Percentiles rank a stretch among this genome's conserved stretches.
Conservation (phyloP, 2,329 filamentous ascomycete species). For the Acephala macrosclerotiorum region DNA sequence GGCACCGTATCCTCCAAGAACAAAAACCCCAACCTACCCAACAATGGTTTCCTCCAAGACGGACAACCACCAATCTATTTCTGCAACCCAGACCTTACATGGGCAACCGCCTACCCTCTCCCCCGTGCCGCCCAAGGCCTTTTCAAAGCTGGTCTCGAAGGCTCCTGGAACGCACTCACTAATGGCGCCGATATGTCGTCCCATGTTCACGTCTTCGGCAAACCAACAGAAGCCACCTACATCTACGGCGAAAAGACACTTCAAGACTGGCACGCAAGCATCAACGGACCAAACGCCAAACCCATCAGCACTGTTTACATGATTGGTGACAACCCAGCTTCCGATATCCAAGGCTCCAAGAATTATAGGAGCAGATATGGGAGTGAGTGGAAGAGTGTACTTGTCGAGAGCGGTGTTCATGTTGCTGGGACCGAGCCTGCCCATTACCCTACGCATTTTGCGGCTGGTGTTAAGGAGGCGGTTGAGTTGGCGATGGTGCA, state of each 20-base stretch:
- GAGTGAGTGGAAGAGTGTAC: constrained; percentile 68
- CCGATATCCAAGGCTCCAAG: constrained; percentile 75
- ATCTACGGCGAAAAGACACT: constrained; percentile 66
- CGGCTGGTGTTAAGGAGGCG: constrained; percentile 68
- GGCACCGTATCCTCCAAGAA: constrained; percentile 59
- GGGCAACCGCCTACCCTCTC: constrained; percentile 12
- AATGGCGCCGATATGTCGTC: neutral
- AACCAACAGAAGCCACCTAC: constrained; percentile 56
- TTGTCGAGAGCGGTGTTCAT: constrained; percentile 75
- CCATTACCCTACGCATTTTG: constrained; percentile 61
- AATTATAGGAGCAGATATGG: constrained; percentile 61
- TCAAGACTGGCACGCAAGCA: constrained; percentile 11
- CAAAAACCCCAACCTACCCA: constrained; percentile 12
- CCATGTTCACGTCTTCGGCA: constrained; percentile 14
- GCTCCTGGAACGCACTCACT: constrained; percentile 10
- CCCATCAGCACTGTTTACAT: constrained; percentile 71
- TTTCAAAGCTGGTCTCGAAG: constrained; percentile 53
- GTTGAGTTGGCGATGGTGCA: constrained; percentile 58
- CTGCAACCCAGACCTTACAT: constrained; percentile 21
- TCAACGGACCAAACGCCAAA: constrained; percentile 23
- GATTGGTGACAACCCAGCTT: constrained; percentile 73
- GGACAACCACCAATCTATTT: constrained; percentile 20
- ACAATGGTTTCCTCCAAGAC: constrained; percentile 45
- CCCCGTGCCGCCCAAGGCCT: constrained; percentile 59
- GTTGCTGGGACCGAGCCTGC: constrained; percentile 50